These are phyloP conservation scores for Nigrograna mackinnonii DNA, from an alignment of 2,329 filamentous ascomycete species.

Conservation along the genomic window DNA sequence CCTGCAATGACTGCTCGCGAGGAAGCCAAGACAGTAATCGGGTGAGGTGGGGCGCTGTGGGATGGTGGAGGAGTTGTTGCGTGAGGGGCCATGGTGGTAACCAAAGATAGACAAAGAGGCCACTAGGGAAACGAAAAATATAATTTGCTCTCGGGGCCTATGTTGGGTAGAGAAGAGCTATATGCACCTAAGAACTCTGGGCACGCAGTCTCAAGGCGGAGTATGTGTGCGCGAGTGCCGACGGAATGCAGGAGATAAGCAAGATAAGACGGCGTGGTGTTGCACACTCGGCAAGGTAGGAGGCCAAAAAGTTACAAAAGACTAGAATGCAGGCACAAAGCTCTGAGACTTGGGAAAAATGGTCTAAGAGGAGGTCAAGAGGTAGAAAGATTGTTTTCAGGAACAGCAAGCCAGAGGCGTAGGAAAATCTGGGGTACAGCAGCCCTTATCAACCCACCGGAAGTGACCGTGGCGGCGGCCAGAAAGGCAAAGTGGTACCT, in stretches of 20 bases:
- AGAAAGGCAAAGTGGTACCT: slow-evolving; percentile 15
- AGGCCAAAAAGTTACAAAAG: slow-evolving; percentile 13
- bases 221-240: slow-evolving; percentile 11
- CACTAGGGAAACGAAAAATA: too few species aligned
- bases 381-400: slow-evolving; percentile 19
- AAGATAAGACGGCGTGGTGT: slow-evolving; percentile 32
- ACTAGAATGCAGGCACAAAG: background rate
- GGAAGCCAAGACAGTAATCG: slow-evolving; percentile 79
- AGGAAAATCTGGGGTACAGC: slow-evolving; percentile 38
- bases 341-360: slow-evolving; percentile 2
- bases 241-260: slow-evolving; percentile 31
- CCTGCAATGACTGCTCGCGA: slow-evolving; percentile 80
- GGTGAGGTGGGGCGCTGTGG: slow-evolving; percentile 35
- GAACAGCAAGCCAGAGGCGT: slow-evolving; percentile 11
- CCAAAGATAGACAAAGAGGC: slow-evolving; percentile 5
- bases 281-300: slow-evolving; percentile 7
- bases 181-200: too few species aligned
- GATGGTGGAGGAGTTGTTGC: slow-evolving; percentile 34
- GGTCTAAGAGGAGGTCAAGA: too few species aligned
- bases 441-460: slow-evolving; percentile 35
- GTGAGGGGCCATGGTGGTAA: slow-evolving; percentile 39
- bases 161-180: slow-evolving; percentile 18
- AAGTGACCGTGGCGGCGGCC: slow-evolving; percentile 12
- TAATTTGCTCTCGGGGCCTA: slow-evolving; percentile 9
- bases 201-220: too few species aligned